Evolutionary conservation across 768 basidiomycete species (phyloP), one percentile per base, ranked within the genome.

Genomic region (Tulasnella sp.): DNA sequence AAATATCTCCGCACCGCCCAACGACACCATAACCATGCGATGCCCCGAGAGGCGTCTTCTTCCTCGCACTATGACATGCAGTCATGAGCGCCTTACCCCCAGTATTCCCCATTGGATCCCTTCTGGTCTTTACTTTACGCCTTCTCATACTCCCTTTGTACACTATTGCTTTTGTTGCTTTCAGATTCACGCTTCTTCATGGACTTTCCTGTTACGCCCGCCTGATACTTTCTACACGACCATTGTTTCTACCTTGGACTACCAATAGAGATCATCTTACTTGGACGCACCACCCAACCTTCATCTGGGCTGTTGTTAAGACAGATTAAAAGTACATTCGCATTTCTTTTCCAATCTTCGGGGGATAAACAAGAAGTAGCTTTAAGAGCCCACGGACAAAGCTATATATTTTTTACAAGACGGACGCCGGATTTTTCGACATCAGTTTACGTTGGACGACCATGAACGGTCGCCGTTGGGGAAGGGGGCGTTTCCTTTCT

Each of bases 1-100:
- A 75, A 50, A 72, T 80, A 73, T 42, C 79, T 80, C 40, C 69
- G 72, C 46, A 75, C 42, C 28, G 79, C 79, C 50, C 79, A 80
- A 46, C 79, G 79, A 80, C 72, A 72, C n/a, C 79, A 44, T 12
- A 20, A 75, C 40, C 78, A 37, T 48, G 31, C 4, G 20, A 42
- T 20, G 18, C n/a, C 72, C 73, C 28, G 58, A 34, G 77, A 78
- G 41, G 34, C 40, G 20, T 64, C 74, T 4, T 75, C 31, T n/a
- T 28, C 74, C 40, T 42, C 46, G 1, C 16, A 40, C 40, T 12
- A 18, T 37, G 41, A 75, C 40, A 24, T 41, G 41, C 46, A 75
- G 44, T 16, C 64, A 69, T 69, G 64, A 69, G 18, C 41, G 18
- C 9, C 2, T 18, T 20, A 20, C 40, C 20, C 41, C 74, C 74